These are phyloP conservation scores for Entomortierella beljakovae DNA, from an alignment of 192 early-diverging fungal genomes.

Conservation along the genomic window DNA sequence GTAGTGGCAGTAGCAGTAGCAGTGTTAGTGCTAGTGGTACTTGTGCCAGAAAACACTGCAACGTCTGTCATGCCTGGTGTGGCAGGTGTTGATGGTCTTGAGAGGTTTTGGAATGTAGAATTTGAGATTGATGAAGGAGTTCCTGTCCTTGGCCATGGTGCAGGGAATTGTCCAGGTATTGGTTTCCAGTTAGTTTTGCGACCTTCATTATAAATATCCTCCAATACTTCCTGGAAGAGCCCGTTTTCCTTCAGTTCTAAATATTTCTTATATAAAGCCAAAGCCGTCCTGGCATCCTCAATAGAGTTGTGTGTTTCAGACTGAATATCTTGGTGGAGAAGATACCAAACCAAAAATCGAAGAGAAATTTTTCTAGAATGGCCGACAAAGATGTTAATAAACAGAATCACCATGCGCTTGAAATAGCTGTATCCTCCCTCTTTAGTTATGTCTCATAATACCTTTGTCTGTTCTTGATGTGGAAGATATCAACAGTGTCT, in stretches of 20 bases:
- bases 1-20: no score
- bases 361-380: slow-evolving; percentile 83
- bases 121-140: slow-evolving; percentile 2
- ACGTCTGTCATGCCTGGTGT: neutral
- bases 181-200: slow-evolving; percentile 65
- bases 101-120: slow-evolving; percentile 30
- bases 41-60: neutral
- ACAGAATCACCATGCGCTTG: neutral
- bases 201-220: slow-evolving; percentile 88
- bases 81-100: slow-evolving; percentile 25
- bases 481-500: slow-evolving; percentile 96
- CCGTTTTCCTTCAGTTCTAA: slow-evolving; percentile 70
- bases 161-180: slow-evolving; percentile 53
- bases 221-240: slow-evolving; percentile 77
- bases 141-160: slow-evolving; percentile 34
- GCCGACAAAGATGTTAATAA: no score
- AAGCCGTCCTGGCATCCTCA: slow-evolving; percentile 90
- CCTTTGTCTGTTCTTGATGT: slow-evolving; percentile 82
- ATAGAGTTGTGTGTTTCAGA: slow-evolving; percentile 91
- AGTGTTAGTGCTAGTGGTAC: neutral
- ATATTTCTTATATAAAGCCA: slow-evolving; percentile 89
- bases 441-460: slow-evolving; percentile 2
- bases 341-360: slow-evolving; percentile 91
- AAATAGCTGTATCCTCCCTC: neutral
- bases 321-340: slow-evolving; percentile 89